Conservation (phyloP, 2,329 filamentous ascomycete species). For the Diaporthe sp. region DNA sequence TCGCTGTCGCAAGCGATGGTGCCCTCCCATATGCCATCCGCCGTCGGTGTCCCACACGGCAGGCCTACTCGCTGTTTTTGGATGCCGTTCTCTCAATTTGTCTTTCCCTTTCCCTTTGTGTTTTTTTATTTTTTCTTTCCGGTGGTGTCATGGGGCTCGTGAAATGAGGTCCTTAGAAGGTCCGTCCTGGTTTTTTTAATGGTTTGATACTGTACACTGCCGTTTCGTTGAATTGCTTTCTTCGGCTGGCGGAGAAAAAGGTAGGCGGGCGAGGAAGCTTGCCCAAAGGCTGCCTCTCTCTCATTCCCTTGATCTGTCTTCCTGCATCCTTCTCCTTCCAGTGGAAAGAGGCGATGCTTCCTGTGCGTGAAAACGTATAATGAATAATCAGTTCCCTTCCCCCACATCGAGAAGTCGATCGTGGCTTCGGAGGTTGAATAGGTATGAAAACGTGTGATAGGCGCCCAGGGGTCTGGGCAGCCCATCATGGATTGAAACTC, state of each 20-base stretch:
- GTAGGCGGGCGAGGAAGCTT: not conserved
- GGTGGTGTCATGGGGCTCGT: slow-evolving; percentile 24
- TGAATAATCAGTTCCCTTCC: not conserved
- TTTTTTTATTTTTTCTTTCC: not conserved
- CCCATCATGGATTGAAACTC: not conserved
- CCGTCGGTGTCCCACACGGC: not conserved
- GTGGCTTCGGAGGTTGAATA: not conserved
- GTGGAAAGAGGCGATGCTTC: not conserved
- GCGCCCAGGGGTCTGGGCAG: not conserved
- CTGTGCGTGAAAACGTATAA: slow-evolving; percentile 26
- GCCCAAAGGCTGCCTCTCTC: not conserved
- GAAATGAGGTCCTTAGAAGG: not conserved
- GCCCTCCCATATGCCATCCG: not conserved
- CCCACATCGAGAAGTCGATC: slow-evolving; percentile 1
- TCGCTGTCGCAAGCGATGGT: not conserved
- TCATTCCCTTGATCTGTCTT: slow-evolving; percentile 11
- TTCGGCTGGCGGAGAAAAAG: not conserved
- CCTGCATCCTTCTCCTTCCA: slow-evolving; percentile 11
- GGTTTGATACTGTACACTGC: slow-evolving; percentile 15
- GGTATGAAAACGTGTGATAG: slow-evolving; percentile 16
- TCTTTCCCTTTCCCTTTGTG: not conserved
- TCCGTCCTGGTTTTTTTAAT: slow-evolving; percentile 1
- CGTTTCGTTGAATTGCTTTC: slow-evolving; percentile 1
- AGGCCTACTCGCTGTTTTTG: slow-evolving; percentile 7
- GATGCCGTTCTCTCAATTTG: slow-evolving; percentile 4